Conservation (phyloP, 768 basidiomycete genomes). For the Lactarius akahatsu region DNA sequence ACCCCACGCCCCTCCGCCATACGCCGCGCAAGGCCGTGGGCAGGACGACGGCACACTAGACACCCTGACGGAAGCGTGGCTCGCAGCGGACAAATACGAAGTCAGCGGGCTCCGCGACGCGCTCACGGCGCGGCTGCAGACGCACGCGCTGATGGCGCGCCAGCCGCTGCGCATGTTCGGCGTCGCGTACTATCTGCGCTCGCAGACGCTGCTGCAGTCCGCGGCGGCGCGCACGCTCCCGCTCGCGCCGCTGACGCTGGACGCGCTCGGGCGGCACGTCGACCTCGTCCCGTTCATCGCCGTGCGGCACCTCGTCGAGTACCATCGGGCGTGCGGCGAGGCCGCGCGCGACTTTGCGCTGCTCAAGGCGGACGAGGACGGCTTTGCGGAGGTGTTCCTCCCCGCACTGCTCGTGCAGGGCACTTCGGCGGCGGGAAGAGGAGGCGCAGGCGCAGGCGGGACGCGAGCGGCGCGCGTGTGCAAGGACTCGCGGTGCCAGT, state of each 20-base stretch:
- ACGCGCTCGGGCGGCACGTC: conserved; percentile 13
- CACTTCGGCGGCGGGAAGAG: not conserved
- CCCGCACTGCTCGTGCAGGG: conserved; percentile 2
- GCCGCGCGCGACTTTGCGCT: conserved; percentile 4
- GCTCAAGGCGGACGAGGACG: conserved; percentile 11
- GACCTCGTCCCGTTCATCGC: conserved; percentile 19
- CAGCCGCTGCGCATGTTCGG: conserved; percentile 15
- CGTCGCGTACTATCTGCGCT: conserved; percentile 9
- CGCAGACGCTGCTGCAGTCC: conserved; percentile 4
- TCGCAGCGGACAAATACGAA: conserved; percentile 15
- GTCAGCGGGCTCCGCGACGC: conserved; percentile 6
- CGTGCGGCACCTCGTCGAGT: conserved; percentile 13
- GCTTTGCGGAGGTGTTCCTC: conserved; percentile 12
- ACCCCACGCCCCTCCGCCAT: not conserved
- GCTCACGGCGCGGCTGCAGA: not conserved
- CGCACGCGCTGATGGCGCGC: conserved; percentile 9
- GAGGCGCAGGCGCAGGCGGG: no score
- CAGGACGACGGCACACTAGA: not conserved
- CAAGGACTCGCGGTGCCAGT: conserved; percentile 12
- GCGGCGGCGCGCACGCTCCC: conserved; percentile 12
- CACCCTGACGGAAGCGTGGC: conserved; percentile 1
- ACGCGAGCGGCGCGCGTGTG: not conserved
- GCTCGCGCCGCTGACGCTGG: conserved; percentile 11
- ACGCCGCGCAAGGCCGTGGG: not conserved
- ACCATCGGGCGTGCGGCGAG: conserved; percentile 8